These are phyloP conservation scores for Phaeosphaeriaceae sp. DNA, from an alignment of 2,329 filamentous ascomycete species.

Conservation along the genomic window DNA sequence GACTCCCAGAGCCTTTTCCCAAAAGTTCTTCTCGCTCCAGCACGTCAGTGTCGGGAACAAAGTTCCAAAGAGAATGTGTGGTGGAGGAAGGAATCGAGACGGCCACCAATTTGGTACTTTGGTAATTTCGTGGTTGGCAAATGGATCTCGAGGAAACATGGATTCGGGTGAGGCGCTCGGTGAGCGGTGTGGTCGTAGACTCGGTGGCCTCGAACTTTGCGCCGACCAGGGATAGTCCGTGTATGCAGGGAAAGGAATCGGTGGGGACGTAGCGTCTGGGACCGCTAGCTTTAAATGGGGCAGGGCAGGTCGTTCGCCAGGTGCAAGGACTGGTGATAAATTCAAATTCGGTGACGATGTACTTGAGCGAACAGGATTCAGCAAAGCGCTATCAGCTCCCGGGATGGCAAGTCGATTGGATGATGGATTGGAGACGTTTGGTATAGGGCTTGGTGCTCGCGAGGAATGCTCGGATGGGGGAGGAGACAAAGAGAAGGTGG, in stretches of 20 bases:
- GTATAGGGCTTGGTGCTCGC: slow-evolving; percentile 34
- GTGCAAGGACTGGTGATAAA: slow-evolving; percentile 36
- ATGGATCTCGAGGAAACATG: slow-evolving; percentile 55
- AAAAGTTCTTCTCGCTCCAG: slow-evolving; percentile 83
- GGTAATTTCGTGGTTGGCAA: slow-evolving; percentile 47
- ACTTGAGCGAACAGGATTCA: slow-evolving; percentile 20
- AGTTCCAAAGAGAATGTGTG: slow-evolving; percentile 72
- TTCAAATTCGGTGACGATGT: slow-evolving; percentile 29
- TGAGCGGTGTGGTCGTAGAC: slow-evolving; percentile 61
- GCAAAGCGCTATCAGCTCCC: slow-evolving; percentile 37
- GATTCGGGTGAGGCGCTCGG: slow-evolving; percentile 58
- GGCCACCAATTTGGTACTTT: slow-evolving; percentile 78
- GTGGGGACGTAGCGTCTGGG: slow-evolving; percentile 50
- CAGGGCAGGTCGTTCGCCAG: slow-evolving; percentile 32
- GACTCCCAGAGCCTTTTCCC: slow-evolving; percentile 81
- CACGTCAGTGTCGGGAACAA: slow-evolving; percentile 86
- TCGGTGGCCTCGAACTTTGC: slow-evolving; percentile 55
- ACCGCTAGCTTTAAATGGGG: slow-evolving; percentile 52
- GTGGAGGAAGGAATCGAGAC: slow-evolving; percentile 73
- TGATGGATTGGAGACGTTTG: slow-evolving; percentile 27
- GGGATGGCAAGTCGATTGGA: slow-evolving; percentile 47
- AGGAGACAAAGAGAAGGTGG: slow-evolving; percentile 49
- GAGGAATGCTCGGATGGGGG: slow-evolving; percentile 41
- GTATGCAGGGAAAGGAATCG: slow-evolving; percentile 72
- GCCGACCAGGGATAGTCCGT: slow-evolving; percentile 60